phyloP scores from a whole-genome alignment of 2,329 filamentous ascomycete genomes.

The Hymenotorrendiella dingleyae region DNA sequence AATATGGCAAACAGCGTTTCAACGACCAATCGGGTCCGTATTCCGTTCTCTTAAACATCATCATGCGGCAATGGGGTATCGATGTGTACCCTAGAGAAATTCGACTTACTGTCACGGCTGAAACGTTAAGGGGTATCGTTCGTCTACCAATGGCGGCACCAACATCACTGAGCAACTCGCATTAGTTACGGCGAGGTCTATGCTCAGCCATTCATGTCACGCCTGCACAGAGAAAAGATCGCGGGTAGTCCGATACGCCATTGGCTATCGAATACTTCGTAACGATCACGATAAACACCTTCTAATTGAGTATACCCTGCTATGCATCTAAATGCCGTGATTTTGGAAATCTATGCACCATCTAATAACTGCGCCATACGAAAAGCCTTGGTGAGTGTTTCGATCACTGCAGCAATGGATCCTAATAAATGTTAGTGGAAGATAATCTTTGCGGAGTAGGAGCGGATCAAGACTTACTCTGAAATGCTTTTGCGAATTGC shows the following conservation, averaged over 20 bases:
- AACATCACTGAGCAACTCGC: not conserved
- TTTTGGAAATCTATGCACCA: not conserved
- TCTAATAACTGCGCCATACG: conserved; percentile 2
- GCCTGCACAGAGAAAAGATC: no score
- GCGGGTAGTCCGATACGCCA: no score
- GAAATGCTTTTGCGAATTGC: conserved; percentile 64
- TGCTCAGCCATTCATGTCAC: not conserved
- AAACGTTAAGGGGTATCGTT: not conserved
- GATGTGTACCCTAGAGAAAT: not conserved
- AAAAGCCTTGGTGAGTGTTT: conserved; percentile 4
- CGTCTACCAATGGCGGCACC: conserved; percentile 1
- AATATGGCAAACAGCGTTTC: no score
- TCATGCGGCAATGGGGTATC: no score
- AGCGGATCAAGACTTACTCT: conserved; percentile 50
- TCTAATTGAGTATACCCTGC: not conserved
- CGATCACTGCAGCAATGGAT: conserved; percentile 28
- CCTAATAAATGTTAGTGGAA: conserved; percentile 24
- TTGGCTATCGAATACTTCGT: no score
- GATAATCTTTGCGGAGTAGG: not conserved
- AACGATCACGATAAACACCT: no score
- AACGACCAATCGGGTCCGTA: no score
- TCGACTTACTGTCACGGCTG: conserved; percentile 7
- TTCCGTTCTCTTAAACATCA: no score
- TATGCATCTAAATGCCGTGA: not conserved
- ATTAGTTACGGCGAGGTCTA: not conserved